Evolutionary conservation across 208 protist species (phyloP).

Genomic region (Acanthamoeba rhysodes): DNA sequence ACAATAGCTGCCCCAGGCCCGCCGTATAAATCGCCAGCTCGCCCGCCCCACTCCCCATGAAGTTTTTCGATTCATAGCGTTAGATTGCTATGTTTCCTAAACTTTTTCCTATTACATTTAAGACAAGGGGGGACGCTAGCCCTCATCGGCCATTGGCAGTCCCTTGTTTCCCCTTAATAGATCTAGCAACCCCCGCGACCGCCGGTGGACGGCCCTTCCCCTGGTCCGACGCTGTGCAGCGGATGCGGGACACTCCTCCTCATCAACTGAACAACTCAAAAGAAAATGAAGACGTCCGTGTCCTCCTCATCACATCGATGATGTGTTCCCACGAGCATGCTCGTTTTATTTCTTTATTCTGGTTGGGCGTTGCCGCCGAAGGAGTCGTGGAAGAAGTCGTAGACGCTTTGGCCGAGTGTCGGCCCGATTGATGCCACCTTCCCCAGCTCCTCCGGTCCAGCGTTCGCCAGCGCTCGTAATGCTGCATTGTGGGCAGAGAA

Average conservation of each 20-base stretch:
- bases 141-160: background rate
- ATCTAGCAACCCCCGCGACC: background rate
- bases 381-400: constrained; percentile 44
- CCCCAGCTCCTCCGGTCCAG: background rate
- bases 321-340: too few relatives aligned
- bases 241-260: background rate
- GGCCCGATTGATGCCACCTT: background rate
- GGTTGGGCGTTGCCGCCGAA: background rate
- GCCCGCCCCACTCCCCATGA: background rate
- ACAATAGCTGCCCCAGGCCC: background rate
- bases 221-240: constrained; percentile 2
- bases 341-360: too few relatives aligned
- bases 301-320: too few relatives aligned
- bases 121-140: constrained; percentile 10
- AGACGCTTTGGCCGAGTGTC: background rate
- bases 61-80: constrained; percentile 76
- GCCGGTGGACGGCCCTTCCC: constrained; percentile 26
- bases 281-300: background rate
- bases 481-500: background rate
- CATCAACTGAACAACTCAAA: too few relatives aligned
- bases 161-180: constrained; percentile 69
- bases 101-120: constrained; percentile 76
- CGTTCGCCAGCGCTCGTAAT: background rate
- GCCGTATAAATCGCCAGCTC: background rate
- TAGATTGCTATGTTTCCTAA: constrained; percentile 74